phyloP scores from a whole-genome alignment of 768 basidiomycete genomes.

The Scleroderma citrinum region DNA sequence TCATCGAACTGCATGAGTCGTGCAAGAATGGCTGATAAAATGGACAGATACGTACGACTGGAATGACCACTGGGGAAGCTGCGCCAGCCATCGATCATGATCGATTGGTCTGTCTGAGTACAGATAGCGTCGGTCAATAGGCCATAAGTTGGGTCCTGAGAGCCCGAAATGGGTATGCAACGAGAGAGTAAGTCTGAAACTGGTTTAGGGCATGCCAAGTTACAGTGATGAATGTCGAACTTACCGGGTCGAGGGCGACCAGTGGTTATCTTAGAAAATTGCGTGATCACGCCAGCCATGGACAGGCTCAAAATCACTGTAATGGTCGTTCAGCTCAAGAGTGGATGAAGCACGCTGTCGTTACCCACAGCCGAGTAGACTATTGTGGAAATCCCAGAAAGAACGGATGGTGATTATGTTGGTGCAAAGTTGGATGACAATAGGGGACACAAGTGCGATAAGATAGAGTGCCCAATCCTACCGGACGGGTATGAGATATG shows the following conservation, averaged over 20 bases:
- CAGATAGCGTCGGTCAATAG: conserved; percentile 75
- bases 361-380: conserved; percentile 40
- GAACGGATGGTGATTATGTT: conserved; percentile 70
- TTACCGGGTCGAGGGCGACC: conserved; percentile 85
- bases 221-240: neutral
- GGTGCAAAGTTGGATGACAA: conserved; percentile 62
- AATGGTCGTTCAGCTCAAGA: conserved; percentile 4
- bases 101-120: conserved; percentile 53
- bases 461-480: conserved; percentile 47
- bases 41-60: conserved; percentile 49
- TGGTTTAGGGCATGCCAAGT: neutral
- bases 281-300: conserved; percentile 76
- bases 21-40: neutral
- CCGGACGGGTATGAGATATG: neutral
- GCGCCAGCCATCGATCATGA: conserved; percentile 79
- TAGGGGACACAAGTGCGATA: conserved; percentile 58
- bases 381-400: conserved; percentile 85
- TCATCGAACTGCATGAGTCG: conserved; percentile 1
- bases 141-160: conserved; percentile 64
- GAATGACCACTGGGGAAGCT: conserved; percentile 93
- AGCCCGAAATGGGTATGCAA: conserved; percentile 63
- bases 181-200: conserved; percentile 26
- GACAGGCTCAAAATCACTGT: conserved; percentile 68
- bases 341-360: conserved; percentile 24
- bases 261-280: conserved; percentile 80